Percentiles rank a stretch among this genome's conserved stretches.
Evolutionary conservation across 257 asterid species (phyloP).

Genomic region (Nicotiana undulata): DNA sequence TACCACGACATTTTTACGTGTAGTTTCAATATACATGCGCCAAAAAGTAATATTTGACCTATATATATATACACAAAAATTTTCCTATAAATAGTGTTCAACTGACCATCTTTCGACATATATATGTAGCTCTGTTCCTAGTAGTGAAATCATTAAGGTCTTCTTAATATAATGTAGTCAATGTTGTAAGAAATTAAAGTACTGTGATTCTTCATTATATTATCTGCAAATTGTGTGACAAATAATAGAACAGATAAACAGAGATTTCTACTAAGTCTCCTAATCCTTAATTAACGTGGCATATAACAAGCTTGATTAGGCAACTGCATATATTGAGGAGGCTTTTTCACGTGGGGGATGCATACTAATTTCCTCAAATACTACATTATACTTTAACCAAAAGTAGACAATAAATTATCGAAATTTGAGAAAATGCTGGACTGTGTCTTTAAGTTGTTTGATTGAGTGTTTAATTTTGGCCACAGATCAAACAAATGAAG

Average conservation of each 20-base stretch:
- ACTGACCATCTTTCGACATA: too few relatives aligned
- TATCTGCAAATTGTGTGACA: not conserved
- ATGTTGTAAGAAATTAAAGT: too few relatives aligned
- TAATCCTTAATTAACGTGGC: not conserved
- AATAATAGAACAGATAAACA: not conserved
- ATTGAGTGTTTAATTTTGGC: not conserved
- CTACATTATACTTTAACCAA: not conserved
- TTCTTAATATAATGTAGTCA: too few relatives aligned
- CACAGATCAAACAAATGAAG: constrained; percentile 50
- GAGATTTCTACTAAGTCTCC: not conserved
- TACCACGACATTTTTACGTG: too few relatives aligned
- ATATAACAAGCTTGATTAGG: not conserved
- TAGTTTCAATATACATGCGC: too few relatives aligned
- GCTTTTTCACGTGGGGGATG: not conserved
- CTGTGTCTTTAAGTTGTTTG: not conserved
- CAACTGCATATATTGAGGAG: not conserved
- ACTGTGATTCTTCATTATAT: not conserved
- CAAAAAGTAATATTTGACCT: too few relatives aligned
- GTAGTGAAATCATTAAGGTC: too few relatives aligned
- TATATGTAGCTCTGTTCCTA: too few relatives aligned
- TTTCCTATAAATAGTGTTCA: too few relatives aligned
- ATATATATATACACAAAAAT: too few relatives aligned
- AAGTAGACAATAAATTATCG: not conserved
- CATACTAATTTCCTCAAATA: not conserved
- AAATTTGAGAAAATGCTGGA: not conserved